Base-by-base conservation (phyloP, 441 rosid species). In the Erodium trifolium region DNA sequence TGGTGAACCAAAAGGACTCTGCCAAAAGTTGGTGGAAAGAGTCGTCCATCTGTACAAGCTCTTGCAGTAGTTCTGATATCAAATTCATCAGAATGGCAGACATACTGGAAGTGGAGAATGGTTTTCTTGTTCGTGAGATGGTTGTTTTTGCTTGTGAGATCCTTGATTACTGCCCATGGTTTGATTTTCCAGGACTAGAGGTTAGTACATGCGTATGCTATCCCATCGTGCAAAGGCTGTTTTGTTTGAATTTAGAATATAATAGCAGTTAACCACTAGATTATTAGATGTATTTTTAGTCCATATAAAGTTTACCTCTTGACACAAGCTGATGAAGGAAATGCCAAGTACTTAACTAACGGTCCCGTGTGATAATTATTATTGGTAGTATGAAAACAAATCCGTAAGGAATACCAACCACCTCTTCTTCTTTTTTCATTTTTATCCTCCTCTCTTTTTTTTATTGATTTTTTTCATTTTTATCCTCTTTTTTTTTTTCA, bases 91-190 rank as follows among this genome's bases (percentile, higher is more conserved):
- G 92, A 84, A 98, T 95, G 55, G 86, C 95, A 64, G 98, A 95
- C 83, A 83, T 95, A 97, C 73, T 95, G 85, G 99, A 92, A 81
- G 87, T 88, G 70, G 99, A 95, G 86, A 95, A 92, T 45, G 99
- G 99, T 81, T 95, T 92, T 85, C 98, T 95, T 17, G 85, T 87
- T 80, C 98, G 99, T 68, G 99, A 95, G 77, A 86, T 97, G 14
- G 95, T 95, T 84, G 90, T 90, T 78, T 92, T 95, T 82, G 96
- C 92, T 73, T 95, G 99, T 82, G 99, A 95, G 79, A 92, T 95
- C 81, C 78, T 92, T 80, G 99, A 95, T 76, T 92, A 96, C 87
- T 90, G 98, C 77, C 99, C 99, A 45, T 95, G 99, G 99, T 92
- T 95, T 70, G 99, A 95, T 77, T 95, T 95, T 84, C 83, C 97